These are phyloP conservation scores for Rubroboletus satanas DNA, from an alignment of 768 basidiomycete genomes.

Conservation along the genomic window DNA sequence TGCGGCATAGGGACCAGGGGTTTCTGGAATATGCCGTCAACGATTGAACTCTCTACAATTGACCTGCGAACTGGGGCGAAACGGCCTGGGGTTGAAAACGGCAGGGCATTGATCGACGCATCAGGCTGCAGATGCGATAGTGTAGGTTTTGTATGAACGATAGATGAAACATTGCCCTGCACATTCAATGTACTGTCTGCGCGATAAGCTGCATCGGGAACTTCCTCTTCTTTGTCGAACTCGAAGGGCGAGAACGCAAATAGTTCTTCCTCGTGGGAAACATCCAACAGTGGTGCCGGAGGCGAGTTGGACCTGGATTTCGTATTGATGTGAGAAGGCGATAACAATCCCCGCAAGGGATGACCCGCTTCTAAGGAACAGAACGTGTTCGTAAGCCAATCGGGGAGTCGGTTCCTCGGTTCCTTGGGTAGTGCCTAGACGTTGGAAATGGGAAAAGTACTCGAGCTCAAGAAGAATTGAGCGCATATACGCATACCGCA, in stretches of 20 bases:
- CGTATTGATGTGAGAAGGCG: slow-evolving; percentile 13
- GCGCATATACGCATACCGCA: slow-evolving; percentile 33
- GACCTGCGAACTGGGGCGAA: slow-evolving; percentile 12
- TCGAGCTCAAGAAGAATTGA: slow-evolving; percentile 9
- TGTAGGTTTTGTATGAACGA: background rate
- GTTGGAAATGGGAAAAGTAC: slow-evolving; percentile 10
- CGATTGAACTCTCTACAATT: background rate
- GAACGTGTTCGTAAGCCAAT: slow-evolving; percentile 56
- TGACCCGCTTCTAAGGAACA: slow-evolving; percentile 37
- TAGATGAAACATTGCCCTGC: background rate
- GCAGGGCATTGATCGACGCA: background rate
- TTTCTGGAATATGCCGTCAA: slow-evolving; percentile 1
- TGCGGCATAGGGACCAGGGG: slow-evolving; percentile 4
- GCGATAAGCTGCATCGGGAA: background rate
- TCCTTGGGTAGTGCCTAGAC: slow-evolving; percentile 19
- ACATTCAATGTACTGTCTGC: background rate
- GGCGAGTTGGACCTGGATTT: background rate
- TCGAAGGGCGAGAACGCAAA: slow-evolving; percentile 32
- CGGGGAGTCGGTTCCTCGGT: slow-evolving; percentile 39
- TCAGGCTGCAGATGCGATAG: background rate
- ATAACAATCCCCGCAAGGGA: slow-evolving; percentile 33
- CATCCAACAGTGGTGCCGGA: background rate
- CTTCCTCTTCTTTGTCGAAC: slow-evolving; percentile 7
- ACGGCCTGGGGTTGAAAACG: slow-evolving; percentile 27
- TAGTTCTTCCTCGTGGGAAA: slow-evolving; percentile 13